phyloP scores from a whole-genome alignment of 306 rosid species.

The Cotoneaster glaucophyllus region DNA sequence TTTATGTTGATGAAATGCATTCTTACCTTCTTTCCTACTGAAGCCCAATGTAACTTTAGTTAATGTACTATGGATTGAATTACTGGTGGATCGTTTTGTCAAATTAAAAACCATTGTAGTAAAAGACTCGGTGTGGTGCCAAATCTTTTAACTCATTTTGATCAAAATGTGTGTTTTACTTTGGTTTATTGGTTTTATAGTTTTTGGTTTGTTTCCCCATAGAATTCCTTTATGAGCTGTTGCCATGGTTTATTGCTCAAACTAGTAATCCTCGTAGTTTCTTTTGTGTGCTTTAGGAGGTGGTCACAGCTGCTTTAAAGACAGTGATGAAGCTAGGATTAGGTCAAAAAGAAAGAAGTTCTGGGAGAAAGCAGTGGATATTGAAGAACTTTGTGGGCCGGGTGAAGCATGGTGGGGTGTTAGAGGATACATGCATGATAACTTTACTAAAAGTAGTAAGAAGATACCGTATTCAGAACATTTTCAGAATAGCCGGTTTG shows the following conservation, averaged over 20 bases:
- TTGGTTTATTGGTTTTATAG: background rate
- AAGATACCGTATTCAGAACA: conserved; percentile 60
- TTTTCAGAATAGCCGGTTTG: conserved; percentile 73
- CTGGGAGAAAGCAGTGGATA: conserved; percentile 89
- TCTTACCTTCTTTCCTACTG: background rate
- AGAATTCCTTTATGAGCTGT: background rate
- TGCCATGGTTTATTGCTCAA: background rate
- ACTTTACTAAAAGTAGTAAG: conserved; percentile 76
- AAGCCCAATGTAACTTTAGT: background rate
- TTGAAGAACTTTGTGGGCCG: conserved; percentile 89
- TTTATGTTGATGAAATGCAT: conserved; percentile 1
- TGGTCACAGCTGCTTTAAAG: conserved; percentile 95
- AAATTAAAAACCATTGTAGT: background rate
- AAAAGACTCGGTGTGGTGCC: background rate
- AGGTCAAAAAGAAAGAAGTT: conserved; percentile 67
- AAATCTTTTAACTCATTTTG: background rate
- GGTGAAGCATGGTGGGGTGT: conserved; percentile 99
- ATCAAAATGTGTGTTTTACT: background rate
- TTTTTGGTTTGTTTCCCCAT: background rate
- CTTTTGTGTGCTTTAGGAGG: conserved; percentile 58
- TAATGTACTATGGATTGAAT: background rate
- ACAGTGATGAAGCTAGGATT: conserved; percentile 93
- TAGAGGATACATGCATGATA: conserved; percentile 78
- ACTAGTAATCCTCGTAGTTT: background rate
- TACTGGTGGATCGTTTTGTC: background rate